Percentiles rank a stretch among this genome's conserved stretches.
Conservation (phyloP, 2,329 filamentous ascomycete species). For the Fusarium coicis region DNA sequence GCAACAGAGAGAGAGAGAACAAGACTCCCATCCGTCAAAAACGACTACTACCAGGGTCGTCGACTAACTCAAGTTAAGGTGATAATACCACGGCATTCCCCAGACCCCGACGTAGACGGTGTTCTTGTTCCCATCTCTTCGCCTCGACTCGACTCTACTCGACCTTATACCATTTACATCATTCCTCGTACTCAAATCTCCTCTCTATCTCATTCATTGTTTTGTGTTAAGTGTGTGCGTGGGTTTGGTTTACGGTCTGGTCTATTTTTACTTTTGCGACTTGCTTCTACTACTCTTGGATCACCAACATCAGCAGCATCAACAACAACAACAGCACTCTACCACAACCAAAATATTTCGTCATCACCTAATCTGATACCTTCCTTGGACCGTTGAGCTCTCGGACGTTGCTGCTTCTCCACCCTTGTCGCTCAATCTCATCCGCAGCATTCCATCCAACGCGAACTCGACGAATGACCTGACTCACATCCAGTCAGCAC, state of each 20-base stretch:
- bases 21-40: constrained; percentile 23
- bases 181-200: background rate
- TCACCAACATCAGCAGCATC: constrained; percentile 5
- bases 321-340: background rate
- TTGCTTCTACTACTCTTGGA: constrained; percentile 11
- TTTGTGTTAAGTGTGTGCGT: constrained; percentile 17
- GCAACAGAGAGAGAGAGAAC: constrained; percentile 11
- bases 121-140: constrained; percentile 31
- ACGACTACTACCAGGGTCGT: constrained; percentile 11
- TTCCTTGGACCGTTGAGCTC: constrained; percentile 6
- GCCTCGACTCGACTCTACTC: constrained; percentile 31
- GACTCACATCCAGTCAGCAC: constrained; percentile 16
- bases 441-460: constrained; percentile 30
- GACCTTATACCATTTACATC: constrained; percentile 7
- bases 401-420: constrained; percentile 10
- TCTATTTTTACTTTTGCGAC: constrained; percentile 2
- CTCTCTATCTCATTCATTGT: constrained; percentile 5
- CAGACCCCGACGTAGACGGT: constrained; percentile 36
- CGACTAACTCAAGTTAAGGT: constrained; percentile 36
- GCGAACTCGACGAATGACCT: constrained; percentile 21
- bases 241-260: constrained; percentile 20
- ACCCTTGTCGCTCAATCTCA: constrained; percentile 12
- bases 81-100: constrained; percentile 46
- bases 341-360: constrained; percentile 11
- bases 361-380: constrained; percentile 14